A percentile compares a stretch with the other conserved stretches of the same genome.
Conservation (phyloP, 1,139 yeast species). For the Candida tetrigidarum region DNA sequence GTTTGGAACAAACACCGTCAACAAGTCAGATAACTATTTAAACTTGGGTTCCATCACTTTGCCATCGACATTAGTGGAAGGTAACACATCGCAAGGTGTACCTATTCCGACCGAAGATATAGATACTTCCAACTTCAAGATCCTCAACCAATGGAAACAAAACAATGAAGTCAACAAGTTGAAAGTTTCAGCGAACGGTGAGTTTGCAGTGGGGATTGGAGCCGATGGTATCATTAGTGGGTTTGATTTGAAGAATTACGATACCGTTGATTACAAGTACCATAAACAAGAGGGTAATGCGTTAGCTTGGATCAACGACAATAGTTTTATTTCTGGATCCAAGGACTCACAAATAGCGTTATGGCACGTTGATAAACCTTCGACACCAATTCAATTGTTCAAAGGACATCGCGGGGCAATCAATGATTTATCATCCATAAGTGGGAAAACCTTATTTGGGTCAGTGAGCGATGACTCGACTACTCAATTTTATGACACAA, state of each 20-base stretch:
- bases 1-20: conserved; percentile 52
- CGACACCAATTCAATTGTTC: conserved; percentile 48
- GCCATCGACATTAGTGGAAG: conserved; percentile 54
- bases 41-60: conserved; percentile 50
- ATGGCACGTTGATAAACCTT: conserved; percentile 60
- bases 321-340: conserved; percentile 63
- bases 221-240: conserved; percentile 52
- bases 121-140: conserved; percentile 34
- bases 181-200: conserved; percentile 39
- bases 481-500: conserved; percentile 68
- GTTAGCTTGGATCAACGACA: conserved; percentile 61
- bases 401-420: conserved; percentile 54
- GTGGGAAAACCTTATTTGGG: conserved; percentile 55
- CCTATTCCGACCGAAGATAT: conserved; percentile 26
- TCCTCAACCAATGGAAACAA: conserved; percentile 52
- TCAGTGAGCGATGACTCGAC: conserved; percentile 76
- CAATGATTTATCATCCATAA: conserved; percentile 62
- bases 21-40: conserved; percentile 44
- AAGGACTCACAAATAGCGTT: conserved; percentile 69
- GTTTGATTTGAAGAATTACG: conserved; percentile 34
- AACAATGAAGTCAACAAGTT: conserved; percentile 57
- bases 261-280: conserved; percentile 48
- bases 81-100: conserved; percentile 22
- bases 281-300: conserved; percentile 74
- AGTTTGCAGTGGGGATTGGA: conserved; percentile 52